Base-by-base conservation (phyloP, 1,284 basidiomycete genomes). In the Puccinia horiana region DNA sequence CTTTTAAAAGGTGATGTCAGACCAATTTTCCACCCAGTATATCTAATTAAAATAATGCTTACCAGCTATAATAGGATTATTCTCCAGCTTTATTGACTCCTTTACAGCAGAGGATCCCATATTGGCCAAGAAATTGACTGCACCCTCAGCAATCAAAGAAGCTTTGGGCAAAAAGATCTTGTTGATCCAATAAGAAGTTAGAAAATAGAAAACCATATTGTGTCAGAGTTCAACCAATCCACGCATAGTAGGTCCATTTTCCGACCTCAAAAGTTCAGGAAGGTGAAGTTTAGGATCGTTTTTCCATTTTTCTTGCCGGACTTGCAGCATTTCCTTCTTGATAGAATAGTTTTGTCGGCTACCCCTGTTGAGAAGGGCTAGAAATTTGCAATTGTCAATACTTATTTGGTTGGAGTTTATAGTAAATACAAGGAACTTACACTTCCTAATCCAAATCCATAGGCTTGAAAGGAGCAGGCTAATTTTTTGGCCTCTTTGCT, bases 391-490 rank as follows among this genome's bases (percentile, higher is more conserved):
- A 8, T 26, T 8, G 14, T 29, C 9, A 58, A 29, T 16, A 14
- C 29, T 16, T 29, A 29, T 8, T 58, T 9, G 29, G 49, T 5
- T 14, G 4, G 20, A 23, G 14, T 14, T 52, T 52, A 29, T 29
- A 29, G 26, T 29, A 26, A 5, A 29, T 26, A n/a, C 6, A 26
- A 58, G n/a, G 18, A 1, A 58, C 56, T 58, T n/a, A 58, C 56
- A 58, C 56, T 58, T 29, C 56, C 56, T n/a, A 58, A 58, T 29
- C 56, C 56, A 32, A 29, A 58, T n/a, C 56, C 56, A 58, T 58
- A 58, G 16, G 56, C 56, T n/a, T 58, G 56, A 32, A 58, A 58
- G 6, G 56, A 58, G 56, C 56, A 58, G 6, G 56, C 29, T n/a
- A n/a, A 29, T 9, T 58, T n/a, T n/a, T 58, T 58, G 16, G 56